Percentiles rank a stretch among this genome's conserved stretches.
These are phyloP conservation scores for Aspergillus quadricinctus DNA, from an alignment of 2,329 filamentous ascomycete genomes.

Conservation along the genomic window DNA sequence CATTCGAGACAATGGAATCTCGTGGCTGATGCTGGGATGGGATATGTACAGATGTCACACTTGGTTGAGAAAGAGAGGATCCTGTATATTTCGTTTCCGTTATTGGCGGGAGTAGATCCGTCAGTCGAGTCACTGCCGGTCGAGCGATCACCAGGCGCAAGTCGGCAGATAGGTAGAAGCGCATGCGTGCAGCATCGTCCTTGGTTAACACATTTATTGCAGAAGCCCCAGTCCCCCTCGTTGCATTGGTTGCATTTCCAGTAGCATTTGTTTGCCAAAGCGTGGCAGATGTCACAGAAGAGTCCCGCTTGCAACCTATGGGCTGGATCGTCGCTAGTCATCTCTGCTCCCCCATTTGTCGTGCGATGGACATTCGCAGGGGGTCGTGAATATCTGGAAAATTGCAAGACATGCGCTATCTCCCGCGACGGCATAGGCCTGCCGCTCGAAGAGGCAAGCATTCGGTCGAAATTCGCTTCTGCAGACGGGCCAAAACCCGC, in stretches of 20 bases:
- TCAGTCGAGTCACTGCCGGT: conserved; percentile 9
- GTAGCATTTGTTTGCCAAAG: conserved; percentile 75
- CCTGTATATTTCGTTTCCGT: conserved; percentile 52
- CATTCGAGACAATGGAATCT: conserved; percentile 80
- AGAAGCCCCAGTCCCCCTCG: conserved; percentile 92
- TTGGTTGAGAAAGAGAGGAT: conserved; percentile 67
- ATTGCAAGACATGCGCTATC: conserved; percentile 50
- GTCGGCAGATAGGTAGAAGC: conserved; percentile 69
- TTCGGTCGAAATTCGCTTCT: conserved; percentile 61
- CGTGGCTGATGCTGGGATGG: conserved; percentile 64
- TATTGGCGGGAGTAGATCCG: conserved; percentile 31
- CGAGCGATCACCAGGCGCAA: conserved; percentile 31
- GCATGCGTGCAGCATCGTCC: conserved; percentile 77
- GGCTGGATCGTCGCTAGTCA: conserved; percentile 64
- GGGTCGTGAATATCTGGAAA: conserved; percentile 31
- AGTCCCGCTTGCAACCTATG: conserved; percentile 70
- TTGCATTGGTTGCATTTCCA: conserved; percentile 89
- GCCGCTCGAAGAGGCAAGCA: conserved; percentile 28
- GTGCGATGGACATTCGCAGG: conserved; percentile 20
- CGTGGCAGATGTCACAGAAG: conserved; percentile 74
- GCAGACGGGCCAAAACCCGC: conserved; percentile 78
- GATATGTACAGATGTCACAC: conserved; percentile 72
- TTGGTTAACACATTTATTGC: conserved; percentile 79
- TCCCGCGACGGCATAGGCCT: conserved; percentile 8
- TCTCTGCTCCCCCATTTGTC: conserved; percentile 41